Evolutionary conservation across 1,284 basidiomycete species (phyloP).

Genomic region (Ganoderma boninense): DNA sequence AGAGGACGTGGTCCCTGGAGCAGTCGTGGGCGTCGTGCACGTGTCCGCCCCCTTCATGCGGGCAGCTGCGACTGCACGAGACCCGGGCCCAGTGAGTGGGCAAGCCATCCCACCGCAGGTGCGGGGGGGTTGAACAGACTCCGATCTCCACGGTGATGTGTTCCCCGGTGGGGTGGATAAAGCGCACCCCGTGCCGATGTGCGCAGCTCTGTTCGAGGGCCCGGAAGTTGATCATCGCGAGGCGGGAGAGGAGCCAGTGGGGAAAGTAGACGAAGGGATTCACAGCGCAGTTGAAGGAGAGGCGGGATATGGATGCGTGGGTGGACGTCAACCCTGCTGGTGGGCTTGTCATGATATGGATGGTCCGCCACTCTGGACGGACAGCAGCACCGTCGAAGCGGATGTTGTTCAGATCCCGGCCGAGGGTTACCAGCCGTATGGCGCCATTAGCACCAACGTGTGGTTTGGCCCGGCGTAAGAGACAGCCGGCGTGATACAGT

Average conservation of each 20-base stretch:
- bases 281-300: neutral
- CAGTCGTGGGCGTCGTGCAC: slow-evolving; percentile 8
- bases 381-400: neutral
- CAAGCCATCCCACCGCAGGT: neutral
- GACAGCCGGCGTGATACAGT: neutral
- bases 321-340: neutral
- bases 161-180: neutral
- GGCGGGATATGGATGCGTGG: neutral
- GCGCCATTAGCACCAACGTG: neutral
- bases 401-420: neutral
- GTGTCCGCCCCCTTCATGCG: neutral
- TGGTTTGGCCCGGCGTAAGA: neutral
- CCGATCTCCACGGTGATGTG: slow-evolving; percentile 4
- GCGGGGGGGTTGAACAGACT: neutral
- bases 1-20: neutral
- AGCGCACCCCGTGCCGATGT: neutral
- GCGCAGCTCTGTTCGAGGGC: neutral
- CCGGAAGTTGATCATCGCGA: neutral
- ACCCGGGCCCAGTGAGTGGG: slow-evolving; percentile 3
- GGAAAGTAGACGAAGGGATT: neutral
- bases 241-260: slow-evolving; percentile 2
- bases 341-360: neutral
- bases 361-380: neutral
- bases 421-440: neutral
- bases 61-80: neutral